Evolutionary conservation across 345 rosid genomes (phyloP).

Genomic region (Garcia nutans): DNA sequence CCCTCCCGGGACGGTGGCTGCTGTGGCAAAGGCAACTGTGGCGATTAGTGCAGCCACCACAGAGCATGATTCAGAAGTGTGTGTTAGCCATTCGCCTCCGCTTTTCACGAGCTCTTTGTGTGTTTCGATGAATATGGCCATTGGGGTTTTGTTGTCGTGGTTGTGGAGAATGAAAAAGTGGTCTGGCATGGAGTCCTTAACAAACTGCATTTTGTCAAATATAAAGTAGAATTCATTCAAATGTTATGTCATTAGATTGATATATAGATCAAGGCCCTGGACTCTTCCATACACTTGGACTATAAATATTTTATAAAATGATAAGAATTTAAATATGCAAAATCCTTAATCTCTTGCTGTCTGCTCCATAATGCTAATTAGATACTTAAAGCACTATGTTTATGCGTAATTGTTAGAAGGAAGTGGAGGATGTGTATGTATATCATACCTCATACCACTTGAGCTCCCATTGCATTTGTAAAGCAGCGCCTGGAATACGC

Average conservation of each 20-base stretch:
- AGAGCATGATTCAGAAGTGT: constrained; percentile 52
- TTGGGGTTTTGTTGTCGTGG: constrained; percentile 28
- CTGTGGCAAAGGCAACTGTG: constrained; percentile 52
- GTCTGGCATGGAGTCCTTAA: constrained; percentile 38
- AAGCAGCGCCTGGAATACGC: constrained; percentile 52
- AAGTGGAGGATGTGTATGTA: not conserved
- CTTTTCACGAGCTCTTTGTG: constrained; percentile 34
- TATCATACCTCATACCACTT: constrained; percentile 56
- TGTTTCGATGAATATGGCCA: constrained; percentile 34
- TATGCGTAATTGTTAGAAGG: too few relatives aligned
- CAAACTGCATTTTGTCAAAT: constrained; percentile 35
- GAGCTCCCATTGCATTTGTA: constrained; percentile 67
- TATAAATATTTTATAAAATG: too few relatives aligned
- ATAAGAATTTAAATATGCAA: too few relatives aligned
- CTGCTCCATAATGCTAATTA: too few relatives aligned
- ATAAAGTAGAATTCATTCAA: too few relatives aligned
- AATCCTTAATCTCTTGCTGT: too few relatives aligned
- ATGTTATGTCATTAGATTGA: too few relatives aligned
- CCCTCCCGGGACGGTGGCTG: constrained; percentile 38
- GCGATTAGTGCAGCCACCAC: constrained; percentile 58
- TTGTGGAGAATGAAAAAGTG: constrained; percentile 39
- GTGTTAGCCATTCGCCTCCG: constrained; percentile 49
- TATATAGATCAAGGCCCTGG: too few relatives aligned
- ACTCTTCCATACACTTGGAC: too few relatives aligned
- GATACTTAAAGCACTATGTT: too few relatives aligned